phyloP scores from a whole-genome alignment of 2,329 filamentous ascomycete species.

The Metarhizium album region DNA sequence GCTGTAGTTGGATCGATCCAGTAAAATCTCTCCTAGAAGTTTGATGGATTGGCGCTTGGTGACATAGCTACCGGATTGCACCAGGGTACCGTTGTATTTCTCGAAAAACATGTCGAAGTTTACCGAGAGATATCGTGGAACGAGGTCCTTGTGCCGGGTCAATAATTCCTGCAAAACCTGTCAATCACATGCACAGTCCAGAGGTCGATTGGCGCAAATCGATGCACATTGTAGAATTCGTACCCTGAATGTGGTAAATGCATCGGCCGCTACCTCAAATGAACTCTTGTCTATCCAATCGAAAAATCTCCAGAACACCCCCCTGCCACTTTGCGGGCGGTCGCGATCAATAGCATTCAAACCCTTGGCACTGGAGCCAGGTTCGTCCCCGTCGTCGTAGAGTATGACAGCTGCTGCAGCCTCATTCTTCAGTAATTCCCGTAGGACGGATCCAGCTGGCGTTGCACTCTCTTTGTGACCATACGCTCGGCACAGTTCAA shows the following conservation, averaged over 20 bases:
- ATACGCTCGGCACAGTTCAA: slow-evolving; percentile 83
- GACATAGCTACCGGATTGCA: slow-evolving; percentile 92
- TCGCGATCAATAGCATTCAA: slow-evolving; percentile 69
- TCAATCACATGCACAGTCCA: background rate
- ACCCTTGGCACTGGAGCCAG: slow-evolving; percentile 62
- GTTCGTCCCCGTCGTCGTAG: slow-evolving; percentile 73
- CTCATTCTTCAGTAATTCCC: slow-evolving; percentile 84
- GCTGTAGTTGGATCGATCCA: slow-evolving; percentile 92
- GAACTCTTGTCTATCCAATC: slow-evolving; percentile 93
- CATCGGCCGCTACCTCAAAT: slow-evolving; percentile 94
- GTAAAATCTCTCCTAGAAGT: slow-evolving; percentile 82
- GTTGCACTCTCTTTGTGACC: slow-evolving; percentile 85
- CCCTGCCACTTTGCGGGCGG: slow-evolving; percentile 62
- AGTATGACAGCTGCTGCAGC: slow-evolving; percentile 82
- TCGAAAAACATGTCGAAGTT: slow-evolving; percentile 94
- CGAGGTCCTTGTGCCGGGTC: slow-evolving; percentile 85
- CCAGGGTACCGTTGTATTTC: slow-evolving; percentile 75
- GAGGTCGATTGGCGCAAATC: background rate
- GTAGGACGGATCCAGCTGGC: slow-evolving; percentile 77
- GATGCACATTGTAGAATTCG: slow-evolving; percentile 15
- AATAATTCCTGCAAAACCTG: slow-evolving; percentile 62
- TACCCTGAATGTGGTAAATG: slow-evolving; percentile 94
- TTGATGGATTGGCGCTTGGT: slow-evolving; percentile 98
- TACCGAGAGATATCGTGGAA: slow-evolving; percentile 74
- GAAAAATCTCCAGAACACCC: slow-evolving; percentile 95